A percentile compares a stretch with the other conserved stretches of the same genome.
These are phyloP conservation scores for Pseudopediastrum boryanum DNA, from an alignment of 139 green algal genomes.

Conservation along the genomic window DNA sequence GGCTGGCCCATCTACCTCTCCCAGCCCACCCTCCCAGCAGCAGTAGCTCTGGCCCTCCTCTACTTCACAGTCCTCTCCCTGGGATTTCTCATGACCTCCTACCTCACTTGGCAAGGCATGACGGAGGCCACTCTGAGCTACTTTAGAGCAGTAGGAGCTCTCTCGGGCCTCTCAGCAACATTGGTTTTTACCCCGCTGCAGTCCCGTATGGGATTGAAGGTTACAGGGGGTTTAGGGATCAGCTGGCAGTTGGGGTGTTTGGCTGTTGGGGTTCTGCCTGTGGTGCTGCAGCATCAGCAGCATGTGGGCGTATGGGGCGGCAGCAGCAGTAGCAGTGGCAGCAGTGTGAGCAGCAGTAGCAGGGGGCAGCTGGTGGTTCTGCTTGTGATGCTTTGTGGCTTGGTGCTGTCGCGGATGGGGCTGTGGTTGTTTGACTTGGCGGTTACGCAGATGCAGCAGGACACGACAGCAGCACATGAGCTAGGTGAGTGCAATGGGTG, in stretches of 20 bases:
- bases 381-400: constrained; percentile 61
- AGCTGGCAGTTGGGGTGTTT: constrained; percentile 56
- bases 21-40: constrained; percentile 64
- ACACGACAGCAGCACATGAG: constrained; percentile 41
- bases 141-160: constrained; percentile 50
- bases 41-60: constrained; percentile 76
- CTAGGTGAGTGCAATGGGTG: constrained; percentile 57
- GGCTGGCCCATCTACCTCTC: constrained; percentile 60
- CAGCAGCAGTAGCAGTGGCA: neutral
- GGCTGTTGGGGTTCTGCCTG: constrained; percentile 28
- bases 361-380: constrained; percentile 14
- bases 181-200: constrained; percentile 57
- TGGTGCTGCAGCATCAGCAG: constrained; percentile 56
- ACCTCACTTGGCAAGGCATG: constrained; percentile 71
- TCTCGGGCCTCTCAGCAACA: constrained; percentile 72
- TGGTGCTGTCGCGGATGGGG: constrained; percentile 73
- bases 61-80: constrained; percentile 71
- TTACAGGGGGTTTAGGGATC: constrained; percentile 51
- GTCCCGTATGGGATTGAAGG: constrained; percentile 22
- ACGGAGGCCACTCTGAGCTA: constrained; percentile 45
- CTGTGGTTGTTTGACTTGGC: constrained; percentile 88
- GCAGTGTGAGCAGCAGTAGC: neutral
- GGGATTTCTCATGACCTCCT: constrained; percentile 71
- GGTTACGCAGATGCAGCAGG: constrained; percentile 84
- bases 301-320: neutral